Conservation (phyloP, 2,329 filamentous ascomycete genomes). For the Didymella lethalis region DNA sequence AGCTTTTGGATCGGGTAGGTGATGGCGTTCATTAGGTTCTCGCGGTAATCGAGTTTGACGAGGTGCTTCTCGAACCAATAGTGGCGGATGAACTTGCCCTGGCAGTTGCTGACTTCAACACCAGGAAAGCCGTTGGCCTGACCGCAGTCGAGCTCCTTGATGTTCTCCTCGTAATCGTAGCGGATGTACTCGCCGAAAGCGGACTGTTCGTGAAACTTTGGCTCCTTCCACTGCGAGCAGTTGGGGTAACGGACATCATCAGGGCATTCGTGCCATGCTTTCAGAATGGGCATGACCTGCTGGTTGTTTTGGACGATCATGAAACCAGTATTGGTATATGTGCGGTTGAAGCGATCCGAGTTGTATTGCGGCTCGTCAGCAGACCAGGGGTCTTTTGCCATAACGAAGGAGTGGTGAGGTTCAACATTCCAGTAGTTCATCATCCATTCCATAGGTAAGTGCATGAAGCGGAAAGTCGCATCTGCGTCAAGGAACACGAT, state of each 20-base stretch:
- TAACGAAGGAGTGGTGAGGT: slow-evolving; percentile 54
- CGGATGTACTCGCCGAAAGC: slow-evolving; percentile 52
- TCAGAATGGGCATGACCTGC: slow-evolving; percentile 58
- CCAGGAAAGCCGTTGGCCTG: slow-evolving; percentile 51
- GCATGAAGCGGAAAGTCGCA: slow-evolving; percentile 56
- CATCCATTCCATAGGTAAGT: slow-evolving; percentile 60
- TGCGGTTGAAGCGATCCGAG: slow-evolving; percentile 53
- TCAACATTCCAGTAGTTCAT: slow-evolving; percentile 60
- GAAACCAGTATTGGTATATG: slow-evolving; percentile 62
- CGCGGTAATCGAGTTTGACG: slow-evolving; percentile 46
- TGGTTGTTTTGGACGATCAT: slow-evolving; percentile 62
- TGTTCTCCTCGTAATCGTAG: slow-evolving; percentile 50
- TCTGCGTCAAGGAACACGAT: slow-evolving; percentile 61
- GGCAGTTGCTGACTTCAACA: slow-evolving; percentile 46
- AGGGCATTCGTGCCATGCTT: slow-evolving; percentile 57
- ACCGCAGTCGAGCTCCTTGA: slow-evolving; percentile 50
- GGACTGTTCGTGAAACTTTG: slow-evolving; percentile 51
- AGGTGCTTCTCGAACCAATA: slow-evolving; percentile 50
- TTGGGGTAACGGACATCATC: slow-evolving; percentile 46
- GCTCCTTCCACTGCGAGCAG: slow-evolving; percentile 51
- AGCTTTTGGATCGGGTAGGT: slow-evolving; percentile 47
- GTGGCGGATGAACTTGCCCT: slow-evolving; percentile 49
- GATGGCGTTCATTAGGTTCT: slow-evolving; percentile 51
- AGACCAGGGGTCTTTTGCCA: slow-evolving; percentile 56
- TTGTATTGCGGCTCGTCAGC: slow-evolving; percentile 47